These are phyloP conservation scores for Blastomyces gilchristii DNA, from an alignment of 2,329 filamentous ascomycete genomes.

Conservation along the genomic window DNA sequence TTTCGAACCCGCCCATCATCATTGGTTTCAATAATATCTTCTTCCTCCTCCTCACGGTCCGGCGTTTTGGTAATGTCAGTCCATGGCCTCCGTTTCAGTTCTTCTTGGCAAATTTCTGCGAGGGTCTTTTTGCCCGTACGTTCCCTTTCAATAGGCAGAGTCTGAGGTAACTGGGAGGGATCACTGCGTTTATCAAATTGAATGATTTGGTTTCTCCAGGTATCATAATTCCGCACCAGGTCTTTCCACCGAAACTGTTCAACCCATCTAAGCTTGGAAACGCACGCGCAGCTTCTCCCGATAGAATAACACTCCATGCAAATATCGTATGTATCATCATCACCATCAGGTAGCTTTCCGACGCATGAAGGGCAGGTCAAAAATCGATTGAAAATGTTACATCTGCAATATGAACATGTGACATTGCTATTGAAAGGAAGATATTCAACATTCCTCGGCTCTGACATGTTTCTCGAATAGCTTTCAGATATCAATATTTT, in stretches of 20 bases:
- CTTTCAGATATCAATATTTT: slow-evolving; percentile 75
- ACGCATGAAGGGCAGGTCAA: slow-evolving; percentile 82
- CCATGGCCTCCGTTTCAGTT: slow-evolving; percentile 68
- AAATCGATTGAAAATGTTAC: slow-evolving; percentile 96
- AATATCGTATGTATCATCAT: slow-evolving; percentile 82
- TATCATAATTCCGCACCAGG: slow-evolving; percentile 65
- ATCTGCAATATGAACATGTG: slow-evolving; percentile 89
- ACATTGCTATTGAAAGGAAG: slow-evolving; percentile 81
- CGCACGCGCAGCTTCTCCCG: slow-evolving; percentile 83
- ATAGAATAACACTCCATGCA: slow-evolving; percentile 99
- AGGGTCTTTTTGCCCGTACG: slow-evolving; percentile 64
- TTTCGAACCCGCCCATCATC: slow-evolving; percentile 53
- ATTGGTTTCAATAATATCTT: slow-evolving; percentile 40
- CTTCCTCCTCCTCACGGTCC: slow-evolving; percentile 23
- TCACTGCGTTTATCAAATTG: slow-evolving; percentile 58
- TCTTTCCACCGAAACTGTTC: slow-evolving; percentile 86
- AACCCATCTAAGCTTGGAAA: slow-evolving; percentile 78
- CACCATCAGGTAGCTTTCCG: slow-evolving; percentile 53
- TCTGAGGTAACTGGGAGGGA: slow-evolving; percentile 52
- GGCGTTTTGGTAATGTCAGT: slow-evolving; percentile 63
- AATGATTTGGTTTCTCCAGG: slow-evolving; percentile 71
- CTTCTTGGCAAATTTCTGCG: slow-evolving; percentile 89
- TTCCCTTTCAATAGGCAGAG: slow-evolving; percentile 57
- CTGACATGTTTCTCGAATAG: slow-evolving; percentile 54
- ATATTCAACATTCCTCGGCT: slow-evolving; percentile 62